phyloP scores from a whole-genome alignment of 768 basidiomycete genomes.

The Phaeotremella fagi region DNA sequence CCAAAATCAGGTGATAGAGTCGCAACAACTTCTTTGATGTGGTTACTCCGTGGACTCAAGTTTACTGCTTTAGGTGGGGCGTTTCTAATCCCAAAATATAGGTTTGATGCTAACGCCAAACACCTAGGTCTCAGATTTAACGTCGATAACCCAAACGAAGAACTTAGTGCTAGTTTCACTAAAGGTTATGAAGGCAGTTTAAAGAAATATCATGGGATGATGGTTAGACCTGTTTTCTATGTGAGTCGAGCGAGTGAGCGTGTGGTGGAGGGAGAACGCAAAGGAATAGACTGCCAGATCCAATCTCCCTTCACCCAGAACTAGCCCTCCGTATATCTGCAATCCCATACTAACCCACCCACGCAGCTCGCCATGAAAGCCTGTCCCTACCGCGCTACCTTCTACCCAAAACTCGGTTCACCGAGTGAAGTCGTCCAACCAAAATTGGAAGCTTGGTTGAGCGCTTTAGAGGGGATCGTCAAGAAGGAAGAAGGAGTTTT shows the following conservation, averaged over 20 bases:
- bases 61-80: conserved; percentile 72
- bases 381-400: conserved; percentile 59
- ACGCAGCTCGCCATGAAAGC: conserved; percentile 65
- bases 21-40: conserved; percentile 87
- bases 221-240: conserved; percentile 57
- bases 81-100: too few relatives aligned
- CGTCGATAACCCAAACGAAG: conserved; percentile 61
- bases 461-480: conserved; percentile 56
- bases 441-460: conserved; percentile 57
- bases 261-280: too few relatives aligned
- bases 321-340: too few relatives aligned
- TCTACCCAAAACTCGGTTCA: conserved; percentile 58
- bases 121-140: conserved; percentile 70
- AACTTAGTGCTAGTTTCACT: conserved; percentile 70
- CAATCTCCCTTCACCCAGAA: too few relatives aligned
- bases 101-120: too few relatives aligned
- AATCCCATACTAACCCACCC: too few relatives aligned
- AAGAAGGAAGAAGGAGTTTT: conserved; percentile 53
- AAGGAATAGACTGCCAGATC: too few relatives aligned
- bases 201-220: conserved; percentile 67
- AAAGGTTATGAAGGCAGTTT: conserved; percentile 76
- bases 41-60: conserved; percentile 78
- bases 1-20: conserved; percentile 55
- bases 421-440: conserved; percentile 53
- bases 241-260: conserved; percentile 49